Conservation (phyloP, 176 grass and related monocot genomes). For the Carex myosuroides region DNA sequence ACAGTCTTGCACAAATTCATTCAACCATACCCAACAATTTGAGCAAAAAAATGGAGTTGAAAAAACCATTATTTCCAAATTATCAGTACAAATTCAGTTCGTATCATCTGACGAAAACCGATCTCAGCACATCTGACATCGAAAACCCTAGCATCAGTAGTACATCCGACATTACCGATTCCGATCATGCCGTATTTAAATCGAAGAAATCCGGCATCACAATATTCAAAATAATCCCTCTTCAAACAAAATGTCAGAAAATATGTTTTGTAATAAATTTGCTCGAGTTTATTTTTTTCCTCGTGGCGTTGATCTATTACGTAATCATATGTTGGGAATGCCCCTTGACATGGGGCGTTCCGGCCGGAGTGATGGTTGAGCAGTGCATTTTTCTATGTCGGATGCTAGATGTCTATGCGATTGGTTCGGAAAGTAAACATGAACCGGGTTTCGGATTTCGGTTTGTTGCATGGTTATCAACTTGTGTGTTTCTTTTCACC, state of each 20-base stretch:
- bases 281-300: not conserved
- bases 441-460: not conserved
- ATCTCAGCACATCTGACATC: not conserved
- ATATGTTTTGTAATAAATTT: not conserved
- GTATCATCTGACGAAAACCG: not conserved
- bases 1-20: not conserved
- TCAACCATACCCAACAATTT: not conserved
- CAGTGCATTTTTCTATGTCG: not conserved
- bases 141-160: not conserved
- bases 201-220: not conserved
- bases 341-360: not conserved
- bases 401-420: not conserved
- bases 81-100: not conserved
- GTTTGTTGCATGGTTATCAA: not conserved
- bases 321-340: not conserved
- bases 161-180: not conserved
- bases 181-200: not conserved
- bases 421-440: not conserved
- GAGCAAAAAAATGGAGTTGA: not conserved
- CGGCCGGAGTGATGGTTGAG: not conserved
- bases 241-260: not conserved
- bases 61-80: not conserved
- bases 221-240: not conserved
- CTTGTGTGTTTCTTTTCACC: not conserved
- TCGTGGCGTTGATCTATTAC: not conserved